Conservation (phyloP, 352 stramenopile species). For the Thalassiosira exigua region DNA sequence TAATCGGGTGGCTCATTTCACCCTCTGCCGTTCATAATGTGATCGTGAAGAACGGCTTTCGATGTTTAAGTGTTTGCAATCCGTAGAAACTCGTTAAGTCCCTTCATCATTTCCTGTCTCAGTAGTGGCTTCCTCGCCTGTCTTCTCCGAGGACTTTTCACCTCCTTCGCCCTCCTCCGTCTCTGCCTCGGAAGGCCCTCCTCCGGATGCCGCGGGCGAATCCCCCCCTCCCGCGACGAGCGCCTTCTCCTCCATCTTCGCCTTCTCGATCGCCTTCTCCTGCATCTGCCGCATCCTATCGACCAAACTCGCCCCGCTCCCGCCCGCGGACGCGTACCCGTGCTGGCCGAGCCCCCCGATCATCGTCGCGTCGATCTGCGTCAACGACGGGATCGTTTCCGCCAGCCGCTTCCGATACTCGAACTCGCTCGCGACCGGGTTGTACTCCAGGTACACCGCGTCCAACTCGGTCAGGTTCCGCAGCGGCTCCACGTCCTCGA, state of each 20-base stretch:
- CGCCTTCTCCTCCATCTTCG: slow-evolving; percentile 53
- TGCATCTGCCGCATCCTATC: slow-evolving; percentile 73
- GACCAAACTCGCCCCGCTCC: slow-evolving; percentile 29
- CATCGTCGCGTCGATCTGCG: slow-evolving; percentile 93
- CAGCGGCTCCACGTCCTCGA: slow-evolving; percentile 69
- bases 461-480: slow-evolving; percentile 80
- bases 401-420: slow-evolving; percentile 95
- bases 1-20: no score
- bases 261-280: slow-evolving; percentile 61
- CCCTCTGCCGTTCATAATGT: no score
- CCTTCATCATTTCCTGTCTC: no score
- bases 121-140: no score
- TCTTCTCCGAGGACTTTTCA: no score
- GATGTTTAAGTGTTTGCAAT: no score
- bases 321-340: slow-evolving; percentile 25
- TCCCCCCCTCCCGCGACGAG: slow-evolving; percentile 7
- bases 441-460: slow-evolving; percentile 96
- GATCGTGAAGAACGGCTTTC: no score
- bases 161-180: no score
- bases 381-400: slow-evolving; percentile 89
- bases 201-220: no score
- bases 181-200: not conserved
- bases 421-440: slow-evolving; percentile 91
- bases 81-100: no score
- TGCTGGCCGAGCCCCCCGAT: slow-evolving; percentile 59